phyloP scores from a whole-genome alignment of 2,329 filamentous ascomycete genomes.

The Cladophialophora exuberans region DNA sequence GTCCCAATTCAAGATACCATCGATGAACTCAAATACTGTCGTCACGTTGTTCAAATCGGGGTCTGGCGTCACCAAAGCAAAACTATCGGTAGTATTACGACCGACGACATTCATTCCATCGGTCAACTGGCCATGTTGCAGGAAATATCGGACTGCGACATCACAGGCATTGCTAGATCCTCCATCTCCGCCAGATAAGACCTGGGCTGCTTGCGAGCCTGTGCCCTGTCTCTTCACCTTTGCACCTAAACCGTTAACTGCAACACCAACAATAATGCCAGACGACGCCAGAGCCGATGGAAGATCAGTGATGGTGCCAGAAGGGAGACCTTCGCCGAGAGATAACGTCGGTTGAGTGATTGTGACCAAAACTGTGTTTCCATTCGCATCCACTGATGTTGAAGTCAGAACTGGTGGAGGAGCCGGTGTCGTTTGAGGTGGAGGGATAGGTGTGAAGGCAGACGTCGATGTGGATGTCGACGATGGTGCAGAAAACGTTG shows the following conservation, averaged over 20 bases:
- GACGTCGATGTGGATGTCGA: neutral
- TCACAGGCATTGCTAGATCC: slow-evolving; percentile 23
- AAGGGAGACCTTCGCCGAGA: slow-evolving; percentile 28
- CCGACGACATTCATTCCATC: slow-evolving; percentile 22
- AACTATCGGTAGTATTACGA: slow-evolving; percentile 25
- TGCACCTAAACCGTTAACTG: slow-evolving; percentile 6
- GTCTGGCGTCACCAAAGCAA: slow-evolving; percentile 14
- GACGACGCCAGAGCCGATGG: slow-evolving; percentile 9
- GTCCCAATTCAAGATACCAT: slow-evolving; percentile 30
- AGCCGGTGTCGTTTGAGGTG: slow-evolving; percentile 16
- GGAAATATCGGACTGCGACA: slow-evolving; percentile 23
- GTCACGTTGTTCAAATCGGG: slow-evolving; percentile 24
- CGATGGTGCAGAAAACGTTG: neutral
- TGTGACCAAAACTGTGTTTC: slow-evolving; percentile 19
- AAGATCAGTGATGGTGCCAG: slow-evolving; percentile 24
- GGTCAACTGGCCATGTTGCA: slow-evolving; percentile 21
- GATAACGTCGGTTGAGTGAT: slow-evolving; percentile 19
- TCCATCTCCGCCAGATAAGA: slow-evolving; percentile 17
- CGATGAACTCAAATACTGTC: slow-evolving; percentile 24
- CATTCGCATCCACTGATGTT: slow-evolving; percentile 16
- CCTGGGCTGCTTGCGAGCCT: slow-evolving; percentile 1
- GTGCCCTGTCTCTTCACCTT: slow-evolving; percentile 24
- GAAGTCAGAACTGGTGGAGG: slow-evolving; percentile 16
- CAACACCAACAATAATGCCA: slow-evolving; percentile 23
- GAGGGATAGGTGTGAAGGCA: slow-evolving; percentile 13